Evolutionary conservation across 164 flowering plant genomes (phyloP), one percentile per base, ranked within the genome.

Genomic region (Vitis rotundifolia): DNA sequence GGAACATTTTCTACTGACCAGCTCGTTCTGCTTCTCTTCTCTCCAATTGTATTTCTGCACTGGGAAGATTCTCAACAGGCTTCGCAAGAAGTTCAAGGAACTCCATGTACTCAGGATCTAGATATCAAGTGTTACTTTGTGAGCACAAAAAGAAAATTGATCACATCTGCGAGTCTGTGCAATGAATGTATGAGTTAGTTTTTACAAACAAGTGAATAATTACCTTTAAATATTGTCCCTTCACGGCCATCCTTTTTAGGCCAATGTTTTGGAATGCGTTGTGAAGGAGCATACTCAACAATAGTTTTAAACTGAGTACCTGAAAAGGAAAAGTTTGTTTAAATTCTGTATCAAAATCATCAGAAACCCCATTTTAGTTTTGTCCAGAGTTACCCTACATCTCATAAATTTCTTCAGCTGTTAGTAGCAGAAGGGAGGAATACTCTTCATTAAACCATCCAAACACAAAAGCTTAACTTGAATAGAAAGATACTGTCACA

Each of bases 281-380:
- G 98, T 48, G 97, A 93, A 73, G 98, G 97, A 59, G 97, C 91
- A 85, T 90, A 90, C 84, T 94, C 98, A 19, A 94, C 97, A 44
- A 84, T 73, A 15, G 87, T 73, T 79, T 86, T 91, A 67, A 82
- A 89, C 71, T 89, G 98, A 53, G 83, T 70, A 55, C 97, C 98
- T 93, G 77, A 66, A 56, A 70, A 56, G 22, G 55, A 5, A 28
- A 51, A 37, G 15, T 16, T 53, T 18, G 22, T 47, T 28, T 8
- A 49, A 52, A 12, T 29, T 12, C 11, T n/a, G 11, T 14, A 31
- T 13, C 49, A 31, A 69, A 3, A 14, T 2, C 31, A 29, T 44
- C 11, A 15, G 22, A 15, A 37, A n/a, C 16, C 37, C 64, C 18
- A 31, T n/a, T 61, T 12, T 29, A 61, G 22, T 37, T 31, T 61